Percentiles rank a stretch among this genome's conserved stretches.
Evolutionary conservation across 768 basidiomycete genomes (phyloP).

Genomic region (Punctularia strigosozonata): DNA sequence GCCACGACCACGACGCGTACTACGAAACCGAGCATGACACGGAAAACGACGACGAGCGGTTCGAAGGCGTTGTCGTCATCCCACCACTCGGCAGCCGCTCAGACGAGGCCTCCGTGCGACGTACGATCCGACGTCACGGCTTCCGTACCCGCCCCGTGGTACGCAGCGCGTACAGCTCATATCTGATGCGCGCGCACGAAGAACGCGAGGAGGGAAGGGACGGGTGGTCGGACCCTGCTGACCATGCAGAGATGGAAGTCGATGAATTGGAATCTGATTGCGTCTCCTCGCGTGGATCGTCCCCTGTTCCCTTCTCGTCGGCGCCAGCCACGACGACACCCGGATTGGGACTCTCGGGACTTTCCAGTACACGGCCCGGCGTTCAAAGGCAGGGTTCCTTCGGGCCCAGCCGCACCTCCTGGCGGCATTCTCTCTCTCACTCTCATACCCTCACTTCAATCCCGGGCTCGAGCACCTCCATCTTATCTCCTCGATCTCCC

Average conservation of each 20-base stretch:
- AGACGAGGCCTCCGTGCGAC: conserved; percentile 46
- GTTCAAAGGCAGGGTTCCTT: too few relatives aligned
- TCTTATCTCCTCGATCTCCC: too few relatives aligned
- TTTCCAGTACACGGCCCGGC: too few relatives aligned
- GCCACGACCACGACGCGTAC: too few relatives aligned
- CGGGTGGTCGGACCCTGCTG: conserved; percentile 2
- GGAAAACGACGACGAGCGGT: conserved; percentile 26
- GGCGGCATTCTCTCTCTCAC: too few relatives aligned
- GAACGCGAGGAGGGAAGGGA: conserved; percentile 1
- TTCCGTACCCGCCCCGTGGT: conserved; percentile 20
- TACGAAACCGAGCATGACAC: conserved; percentile 10
- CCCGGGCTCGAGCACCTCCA: too few relatives aligned
- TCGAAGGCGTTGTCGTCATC: conserved; percentile 42
- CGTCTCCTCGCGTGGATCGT: conserved; percentile 34
- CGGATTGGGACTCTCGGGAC: too few relatives aligned
- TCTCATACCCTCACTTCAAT: too few relatives aligned
- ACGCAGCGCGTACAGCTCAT: conserved; percentile 4
- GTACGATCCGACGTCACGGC: conserved; percentile 39
- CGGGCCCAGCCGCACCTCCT: too few relatives aligned
- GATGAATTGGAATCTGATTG: conserved; percentile 42
- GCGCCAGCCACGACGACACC: not conserved
- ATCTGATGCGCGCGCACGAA: conserved; percentile 6
- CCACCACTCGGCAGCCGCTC: conserved; percentile 42
- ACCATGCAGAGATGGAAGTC: conserved; percentile 19
- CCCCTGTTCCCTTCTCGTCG: conserved; percentile 26